Percentiles rank a stretch among this genome's conserved stretches.
These are phyloP conservation scores for Amanita brunnescens DNA, from an alignment of 768 basidiomycete species.

Conservation along the genomic window DNA sequence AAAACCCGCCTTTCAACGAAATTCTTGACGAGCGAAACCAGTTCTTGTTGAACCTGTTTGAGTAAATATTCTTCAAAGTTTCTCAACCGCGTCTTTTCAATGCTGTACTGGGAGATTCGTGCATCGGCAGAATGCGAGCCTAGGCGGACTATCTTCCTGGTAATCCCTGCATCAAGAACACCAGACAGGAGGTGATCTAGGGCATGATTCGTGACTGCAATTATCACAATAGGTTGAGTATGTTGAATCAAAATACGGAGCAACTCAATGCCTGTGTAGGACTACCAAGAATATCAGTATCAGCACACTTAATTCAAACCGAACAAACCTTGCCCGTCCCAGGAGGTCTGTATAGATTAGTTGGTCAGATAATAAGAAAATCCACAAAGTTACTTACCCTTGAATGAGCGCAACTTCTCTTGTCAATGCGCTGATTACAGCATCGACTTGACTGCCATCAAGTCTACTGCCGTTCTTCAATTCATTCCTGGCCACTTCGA, in stretches of 20 bases:
- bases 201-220: conserved; percentile 72
- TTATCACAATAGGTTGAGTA: conserved; percentile 46
- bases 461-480: conserved; percentile 33
- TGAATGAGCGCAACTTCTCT: conserved; percentile 62
- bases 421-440: conserved; percentile 51
- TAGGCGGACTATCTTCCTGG: conserved; percentile 54
- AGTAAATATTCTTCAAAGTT: conserved; percentile 26
- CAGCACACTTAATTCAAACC: not conserved
- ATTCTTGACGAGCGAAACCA: conserved; percentile 36
- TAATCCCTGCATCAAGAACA: conserved; percentile 58
- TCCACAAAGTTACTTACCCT: conserved; percentile 34
- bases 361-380: not conserved
- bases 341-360: conserved; percentile 42
- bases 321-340: conserved; percentile 63
- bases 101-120: conserved; percentile 48
- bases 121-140: conserved; percentile 59
- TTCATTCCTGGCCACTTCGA: conserved; percentile 21
- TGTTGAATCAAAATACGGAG: conserved; percentile 48
- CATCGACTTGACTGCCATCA: conserved; percentile 65
- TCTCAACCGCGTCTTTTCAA: conserved; percentile 44
- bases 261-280: conserved; percentile 61
- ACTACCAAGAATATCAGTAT: conserved; percentile 24
- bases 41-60: conserved; percentile 36
- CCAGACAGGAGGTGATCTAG: conserved; percentile 64
- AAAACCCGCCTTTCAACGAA: conserved; percentile 26